Conservation (phyloP, 768 basidiomycete species). For the Lentinula guzmanii region DNA sequence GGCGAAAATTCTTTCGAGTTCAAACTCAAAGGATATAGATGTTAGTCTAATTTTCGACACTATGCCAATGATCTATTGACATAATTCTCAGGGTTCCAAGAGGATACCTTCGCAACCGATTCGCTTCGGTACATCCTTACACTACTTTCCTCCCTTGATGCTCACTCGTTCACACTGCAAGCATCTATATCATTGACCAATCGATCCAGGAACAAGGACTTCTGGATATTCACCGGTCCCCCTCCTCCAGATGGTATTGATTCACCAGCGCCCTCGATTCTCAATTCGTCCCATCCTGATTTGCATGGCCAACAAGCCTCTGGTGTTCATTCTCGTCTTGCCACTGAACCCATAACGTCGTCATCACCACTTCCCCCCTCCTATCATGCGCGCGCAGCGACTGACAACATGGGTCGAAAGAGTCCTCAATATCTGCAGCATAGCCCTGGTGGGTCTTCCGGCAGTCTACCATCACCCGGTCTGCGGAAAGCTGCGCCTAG, state of each 20-base stretch:
- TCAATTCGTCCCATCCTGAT: constrained; percentile 14
- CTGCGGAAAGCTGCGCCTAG: constrained; percentile 61
- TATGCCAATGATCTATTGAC: constrained; percentile 11
- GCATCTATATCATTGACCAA: constrained; percentile 67
- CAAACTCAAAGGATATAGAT: constrained; percentile 77
- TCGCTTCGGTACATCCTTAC: constrained; percentile 67
- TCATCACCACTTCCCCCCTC: constrained; percentile 8
- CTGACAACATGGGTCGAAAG: constrained; percentile 16
- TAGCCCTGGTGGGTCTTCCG: constrained; percentile 1
- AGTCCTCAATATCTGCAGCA: background rate
- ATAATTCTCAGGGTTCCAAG: constrained; percentile 58
- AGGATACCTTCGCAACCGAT: constrained; percentile 70
- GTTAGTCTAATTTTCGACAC: constrained; percentile 32
- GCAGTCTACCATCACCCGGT: constrained; percentile 26
- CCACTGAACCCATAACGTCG: constrained; percentile 24
- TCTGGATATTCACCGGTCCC: constrained; percentile 73
- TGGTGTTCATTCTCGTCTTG: constrained; percentile 28
- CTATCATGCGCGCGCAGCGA: constrained; percentile 27
- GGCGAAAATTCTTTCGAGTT: constrained; percentile 71
- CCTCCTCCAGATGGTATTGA: constrained; percentile 25
- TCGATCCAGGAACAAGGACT: constrained; percentile 67
- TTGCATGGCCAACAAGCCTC: constrained; percentile 8
- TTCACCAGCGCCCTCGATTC: constrained; percentile 24
- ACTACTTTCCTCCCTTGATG: constrained; percentile 60
- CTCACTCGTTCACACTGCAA: constrained; percentile 60